Base-by-base conservation (phyloP, 2,329 filamentous ascomycete species). In the Aspergillus sp. region DNA sequence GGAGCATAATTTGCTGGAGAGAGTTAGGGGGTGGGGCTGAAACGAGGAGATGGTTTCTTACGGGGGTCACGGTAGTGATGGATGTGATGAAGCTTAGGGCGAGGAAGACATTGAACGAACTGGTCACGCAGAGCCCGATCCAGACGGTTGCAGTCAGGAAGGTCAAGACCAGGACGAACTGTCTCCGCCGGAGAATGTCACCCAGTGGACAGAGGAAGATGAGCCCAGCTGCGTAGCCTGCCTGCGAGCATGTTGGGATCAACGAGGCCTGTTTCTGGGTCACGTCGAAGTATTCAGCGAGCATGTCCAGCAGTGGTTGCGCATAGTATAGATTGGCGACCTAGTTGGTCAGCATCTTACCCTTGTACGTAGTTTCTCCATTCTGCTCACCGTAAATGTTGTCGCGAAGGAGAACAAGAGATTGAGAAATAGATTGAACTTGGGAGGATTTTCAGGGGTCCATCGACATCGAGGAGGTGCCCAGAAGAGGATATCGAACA, bases 61-160 rank as follows among this genome's bases (percentile, higher is more conserved):
- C 65, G 6, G 88, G 89, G 3, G 89, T 93, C 2, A 93, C 89
- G 0, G 89, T 94, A 1, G 87, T 86, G n/a, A 88, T 72, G n/a
- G 86, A 85, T 10, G 83, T 84, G 49, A 93, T 72, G 70, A 88
- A 93, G 4, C 86, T 89, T 16, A 93, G 76, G 1, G 79, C 84
- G 0, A 82, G 78, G 68, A 94, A 93, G 6, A 79, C 77, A 0
- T 73, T 64, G 58, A 91, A 87, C 2, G 79, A 80, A 2, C 73
- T 73, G 0, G 89, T 93, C 1, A 90, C 65, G 56, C 87, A 91
- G 5, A 91, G 77, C 0, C 83, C 86, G 47, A 93, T 62, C 86
- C 73, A 89, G 63, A 83, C 64, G 1, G 83, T 82, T 0, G 87
- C 82, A 1, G 89, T 92, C 49, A 86, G 79, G 32, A 83, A 79